Percentiles rank a stretch among this genome's conserved stretches.
Conservation (phyloP, 139 green algal species). For the Closterium sp. region DNA sequence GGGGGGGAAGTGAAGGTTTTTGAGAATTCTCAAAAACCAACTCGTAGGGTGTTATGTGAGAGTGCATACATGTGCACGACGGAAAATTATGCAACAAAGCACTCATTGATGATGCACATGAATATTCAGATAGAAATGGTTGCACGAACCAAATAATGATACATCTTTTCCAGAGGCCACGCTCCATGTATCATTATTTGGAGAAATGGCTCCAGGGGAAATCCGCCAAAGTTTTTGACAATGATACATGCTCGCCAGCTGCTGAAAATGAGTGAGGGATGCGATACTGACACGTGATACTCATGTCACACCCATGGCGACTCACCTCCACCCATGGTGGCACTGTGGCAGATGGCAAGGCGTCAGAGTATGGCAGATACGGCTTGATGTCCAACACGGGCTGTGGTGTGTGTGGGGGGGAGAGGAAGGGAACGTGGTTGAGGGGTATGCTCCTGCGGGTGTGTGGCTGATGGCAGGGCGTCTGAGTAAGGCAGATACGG, state of each 20-base stretch:
- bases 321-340: constrained; percentile 87
- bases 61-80: neutral
- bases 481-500: constrained; percentile 82
- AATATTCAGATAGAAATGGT: too few relatives aligned
- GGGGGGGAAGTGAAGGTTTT: neutral
- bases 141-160: too few relatives aligned
- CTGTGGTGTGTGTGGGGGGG: neutral
- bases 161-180: too few relatives aligned
- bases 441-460: too few relatives aligned
- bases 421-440: too few relatives aligned
- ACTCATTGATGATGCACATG: too few relatives aligned
- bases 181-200: too few relatives aligned
- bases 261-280: too few relatives aligned
- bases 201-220: too few relatives aligned
- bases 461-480: constrained; percentile 49
- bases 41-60: neutral
- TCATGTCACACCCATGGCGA: neutral
- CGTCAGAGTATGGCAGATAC: constrained; percentile 82
- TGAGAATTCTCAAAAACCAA: too few relatives aligned
- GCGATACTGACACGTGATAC: neutral
- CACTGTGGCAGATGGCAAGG: constrained; percentile 61
- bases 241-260: too few relatives aligned
- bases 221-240: too few relatives aligned
- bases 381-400: constrained; percentile 77
- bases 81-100: neutral